Percentiles rank a stretch among this genome's conserved stretches.
Evolutionary conservation across 768 basidiomycete species (phyloP).

Genomic region (Russula brevipes): DNA sequence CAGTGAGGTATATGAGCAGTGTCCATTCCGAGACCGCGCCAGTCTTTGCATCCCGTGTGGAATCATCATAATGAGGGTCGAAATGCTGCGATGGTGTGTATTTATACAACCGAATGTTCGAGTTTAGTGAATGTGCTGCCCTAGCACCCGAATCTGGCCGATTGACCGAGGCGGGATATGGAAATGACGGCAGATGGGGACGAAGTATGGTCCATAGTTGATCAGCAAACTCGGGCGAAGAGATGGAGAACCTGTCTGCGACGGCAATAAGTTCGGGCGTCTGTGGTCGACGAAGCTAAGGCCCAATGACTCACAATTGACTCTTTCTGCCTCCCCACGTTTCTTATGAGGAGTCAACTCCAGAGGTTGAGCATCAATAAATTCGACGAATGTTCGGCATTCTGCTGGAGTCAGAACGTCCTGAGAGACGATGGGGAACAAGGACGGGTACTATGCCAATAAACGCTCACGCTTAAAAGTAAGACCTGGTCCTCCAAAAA

Average conservation of each 20-base stretch:
- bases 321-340: slow-evolving; percentile 63
- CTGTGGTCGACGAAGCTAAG: background rate
- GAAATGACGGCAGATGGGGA: slow-evolving; percentile 57
- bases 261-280: background rate
- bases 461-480: slow-evolving; percentile 47
- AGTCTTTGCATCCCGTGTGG: slow-evolving; percentile 52
- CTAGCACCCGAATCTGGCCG: slow-evolving; percentile 31
- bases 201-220: slow-evolving; percentile 44
- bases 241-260: slow-evolving; percentile 57
- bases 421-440: slow-evolving; percentile 32
- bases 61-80: slow-evolving; percentile 73
- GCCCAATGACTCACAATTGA: slow-evolving; percentile 52
- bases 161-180: slow-evolving; percentile 35
- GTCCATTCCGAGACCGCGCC: slow-evolving; percentile 75
- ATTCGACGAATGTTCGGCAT: slow-evolving; percentile 54
- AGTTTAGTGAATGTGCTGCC: slow-evolving; percentile 56
- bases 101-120: slow-evolving; percentile 70
- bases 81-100: slow-evolving; percentile 62
- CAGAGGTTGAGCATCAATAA: slow-evolving; percentile 55
- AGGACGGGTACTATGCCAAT: background rate
- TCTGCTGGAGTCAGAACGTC: slow-evolving; percentile 53
- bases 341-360: slow-evolving; percentile 68
- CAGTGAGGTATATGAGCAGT: slow-evolving; percentile 65
- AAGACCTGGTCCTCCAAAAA: slow-evolving; percentile 63
- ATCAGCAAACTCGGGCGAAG: slow-evolving; percentile 53